Conservation (phyloP, 495 filamentous ascomycete species). For the Penicillium pancosmium region DNA sequence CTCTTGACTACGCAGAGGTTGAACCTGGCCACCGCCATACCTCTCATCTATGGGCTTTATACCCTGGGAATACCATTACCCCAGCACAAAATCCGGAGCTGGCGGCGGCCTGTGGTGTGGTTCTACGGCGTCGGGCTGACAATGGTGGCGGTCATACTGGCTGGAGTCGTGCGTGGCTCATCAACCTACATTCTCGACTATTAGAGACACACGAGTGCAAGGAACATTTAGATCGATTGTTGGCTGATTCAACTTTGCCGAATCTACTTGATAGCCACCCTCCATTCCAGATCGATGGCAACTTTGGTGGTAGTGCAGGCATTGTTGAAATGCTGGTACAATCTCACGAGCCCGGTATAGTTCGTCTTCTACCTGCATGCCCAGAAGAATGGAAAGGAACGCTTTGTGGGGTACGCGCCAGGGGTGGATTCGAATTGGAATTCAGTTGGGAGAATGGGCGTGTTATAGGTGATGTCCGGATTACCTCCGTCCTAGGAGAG, state of each 20-base stretch:
- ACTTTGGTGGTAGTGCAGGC: constrained; percentile 52
- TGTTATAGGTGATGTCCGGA: constrained; percentile 21
- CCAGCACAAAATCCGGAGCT: constrained; percentile 27
- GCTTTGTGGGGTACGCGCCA: constrained; percentile 41
- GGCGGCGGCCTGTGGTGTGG: constrained; percentile 39
- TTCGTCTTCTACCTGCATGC: constrained; percentile 48
- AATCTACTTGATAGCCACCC: constrained; percentile 49
- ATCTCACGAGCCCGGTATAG: constrained; percentile 45
- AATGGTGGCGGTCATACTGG: constrained; percentile 51
- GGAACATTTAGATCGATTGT: constrained; percentile 37
- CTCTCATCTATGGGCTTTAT: constrained; percentile 49
- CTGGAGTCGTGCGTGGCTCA: constrained; percentile 53
- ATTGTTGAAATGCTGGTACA: constrained; percentile 56
- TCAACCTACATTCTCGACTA: constrained; percentile 41
- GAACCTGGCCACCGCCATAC: constrained; percentile 55
- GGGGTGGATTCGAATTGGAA: constrained; percentile 45
- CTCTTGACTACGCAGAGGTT: constrained; percentile 44
- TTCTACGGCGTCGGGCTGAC: constrained; percentile 39
- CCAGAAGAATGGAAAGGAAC: constrained; percentile 40
- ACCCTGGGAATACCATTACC: constrained; percentile 34
- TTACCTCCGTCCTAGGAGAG: constrained; percentile 21
- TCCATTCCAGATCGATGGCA: constrained; percentile 56
- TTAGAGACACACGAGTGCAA: constrained; percentile 35
- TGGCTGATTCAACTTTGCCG: constrained; percentile 41
- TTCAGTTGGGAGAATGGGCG: constrained; percentile 36